Base-by-base conservation (phyloP, 1,284 basidiomycete genomes). In the Heterobasidion irregulare region DNA sequence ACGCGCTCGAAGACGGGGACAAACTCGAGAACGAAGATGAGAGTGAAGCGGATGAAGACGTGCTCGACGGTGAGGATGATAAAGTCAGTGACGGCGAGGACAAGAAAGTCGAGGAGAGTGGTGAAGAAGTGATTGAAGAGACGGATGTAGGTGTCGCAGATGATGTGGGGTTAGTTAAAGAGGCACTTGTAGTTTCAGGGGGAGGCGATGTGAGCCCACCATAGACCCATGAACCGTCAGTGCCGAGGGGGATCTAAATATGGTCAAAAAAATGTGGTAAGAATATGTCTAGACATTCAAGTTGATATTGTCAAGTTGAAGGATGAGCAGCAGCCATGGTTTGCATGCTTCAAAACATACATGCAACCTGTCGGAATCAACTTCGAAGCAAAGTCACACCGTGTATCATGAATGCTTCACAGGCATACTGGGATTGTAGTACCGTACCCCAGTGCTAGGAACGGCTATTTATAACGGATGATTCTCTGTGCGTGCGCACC, bases 241-340 rank as follows among this genome's bases (percentile, higher is more conserved):
- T 71, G 50, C 79, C 81, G 36, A 89, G 71, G 46, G 86, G 86
- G 60, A 89, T 86, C 86, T 87, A 59, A 59, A 62, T 73, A 38
- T 43, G 4, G 26, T 26, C 26, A 26, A 26, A 15, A 43, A 10
- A 2, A 16, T 18, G 1, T 9, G 9, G 46, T 47, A 1, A 47
- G 18, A 15, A 47, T 8, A 32, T 16, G 15, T 47, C n/a, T 0
- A 41, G n/a, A 41, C n/a, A 41, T 41, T 41, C 38, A 41, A 26
- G 4, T 26, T 26, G 4, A 26, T 5, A 26, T 26, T 26, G 26
- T 26, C 26, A 26, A 26, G 26, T 5, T 26, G 26, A 26, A 26
- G 26, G 4, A 26, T 26, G 6, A 26, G 26, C 26, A 26, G 5
- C 26, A 26, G 26, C 26, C 26, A 26, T 26, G 26, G 26, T 26